phyloP scores from a whole-genome alignment of 768 basidiomycete genomes.

The Pleurotus cornucopiae region DNA sequence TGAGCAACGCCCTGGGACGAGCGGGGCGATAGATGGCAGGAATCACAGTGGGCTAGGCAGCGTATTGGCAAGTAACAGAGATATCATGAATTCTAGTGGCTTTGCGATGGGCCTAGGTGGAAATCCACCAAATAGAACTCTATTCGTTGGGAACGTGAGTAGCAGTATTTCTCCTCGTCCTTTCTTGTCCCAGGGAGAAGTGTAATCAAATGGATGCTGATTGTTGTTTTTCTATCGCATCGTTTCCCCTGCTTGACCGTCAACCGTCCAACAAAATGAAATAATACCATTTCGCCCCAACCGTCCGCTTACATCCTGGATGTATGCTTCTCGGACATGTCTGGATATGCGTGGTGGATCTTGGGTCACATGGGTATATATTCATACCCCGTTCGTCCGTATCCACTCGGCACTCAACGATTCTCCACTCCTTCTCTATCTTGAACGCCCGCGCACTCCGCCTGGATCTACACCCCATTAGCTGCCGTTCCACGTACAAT shows the following conservation, averaged over 20 bases:
- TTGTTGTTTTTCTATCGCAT: background rate
- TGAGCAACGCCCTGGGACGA: constrained; percentile 1
- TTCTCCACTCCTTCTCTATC: constrained; percentile 4
- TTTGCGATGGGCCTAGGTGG: background rate
- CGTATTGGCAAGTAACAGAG: background rate
- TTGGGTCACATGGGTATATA: background rate
- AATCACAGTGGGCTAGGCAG: background rate
- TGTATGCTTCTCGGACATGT: no score
- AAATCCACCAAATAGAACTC: constrained; percentile 12
- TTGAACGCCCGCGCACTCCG: constrained; percentile 2
- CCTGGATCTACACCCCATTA: constrained; percentile 19
- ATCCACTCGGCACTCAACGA: no score
- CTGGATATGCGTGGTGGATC: no score
- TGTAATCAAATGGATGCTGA: background rate
- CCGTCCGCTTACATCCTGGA: no score
- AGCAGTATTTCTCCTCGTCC: background rate
- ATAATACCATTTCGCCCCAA: no score
- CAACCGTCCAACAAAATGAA: no score
- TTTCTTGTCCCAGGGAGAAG: background rate
- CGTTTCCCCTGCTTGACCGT: no score
- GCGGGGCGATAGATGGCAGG: background rate
- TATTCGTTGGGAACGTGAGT: constrained; percentile 90
- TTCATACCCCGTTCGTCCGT: background rate
- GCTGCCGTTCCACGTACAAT: constrained; percentile 93
- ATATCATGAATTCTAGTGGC: no score